Base-by-base conservation (phyloP, 768 basidiomycete species). In the Grammothele lineata region DNA sequence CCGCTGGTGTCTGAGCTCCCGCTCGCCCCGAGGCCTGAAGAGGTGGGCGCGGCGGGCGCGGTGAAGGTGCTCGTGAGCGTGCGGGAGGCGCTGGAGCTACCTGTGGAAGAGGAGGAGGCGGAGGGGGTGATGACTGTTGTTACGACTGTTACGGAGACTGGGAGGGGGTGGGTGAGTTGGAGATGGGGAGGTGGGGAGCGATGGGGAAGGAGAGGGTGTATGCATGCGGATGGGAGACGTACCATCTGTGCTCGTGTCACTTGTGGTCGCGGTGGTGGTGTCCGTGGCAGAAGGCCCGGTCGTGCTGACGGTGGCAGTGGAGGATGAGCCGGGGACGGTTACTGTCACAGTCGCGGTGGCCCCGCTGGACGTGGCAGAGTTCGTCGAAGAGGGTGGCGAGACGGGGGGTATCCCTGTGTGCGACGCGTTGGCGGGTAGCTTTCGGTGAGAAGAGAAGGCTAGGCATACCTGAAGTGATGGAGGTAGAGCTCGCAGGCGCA, bases 381-480 rank as follows among this genome's bases (percentile, higher is more conserved):
- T 50, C 22, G 48, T 43, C 9, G 44, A 32, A 12, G 8, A 43
- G 3, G 48, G 37, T 12, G 39, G 41, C 26, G 38, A 37, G 25
- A 45, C 36, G 9, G 40, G 34, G 9, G 36, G 26, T 10, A 40
- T 40, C 5, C 47, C 47, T 48, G 12, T 9, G 18, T 14, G 1
- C 2, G 7, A 11, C 12, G 26, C n/a, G 5, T 39, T 17, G 5
- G 15, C 17, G 24, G 8, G 23, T 7, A 12, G 26, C 9, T 5
- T 18, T 18, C 18, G 30, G 33, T 18, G 9, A 21, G 25, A 11
- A 35, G 34, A 3, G 40, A n/a, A n/a, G n/a, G n/a, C n/a, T n/a
- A 2, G 5, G 37, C 44, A 12, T 39, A 46, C 50, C 50, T 2
- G 50, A 51, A 1, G 45, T 43, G 45, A 51, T 51, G 22, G 45